These are phyloP conservation scores for Fraxinus quadrangulata DNA, from an alignment of 257 asterid genomes.

Conservation along the genomic window DNA sequence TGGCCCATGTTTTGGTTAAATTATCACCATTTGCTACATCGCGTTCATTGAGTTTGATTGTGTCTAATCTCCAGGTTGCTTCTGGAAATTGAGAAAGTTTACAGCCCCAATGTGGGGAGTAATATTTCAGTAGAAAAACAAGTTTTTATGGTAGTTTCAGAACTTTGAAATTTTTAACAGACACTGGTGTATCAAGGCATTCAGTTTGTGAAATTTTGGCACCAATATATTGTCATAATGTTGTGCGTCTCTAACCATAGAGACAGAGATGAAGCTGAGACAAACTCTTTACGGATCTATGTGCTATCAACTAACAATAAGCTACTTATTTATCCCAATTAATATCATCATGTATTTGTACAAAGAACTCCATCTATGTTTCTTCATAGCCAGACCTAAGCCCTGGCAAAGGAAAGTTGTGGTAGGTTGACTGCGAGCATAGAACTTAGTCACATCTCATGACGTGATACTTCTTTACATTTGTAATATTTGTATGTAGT, in stretches of 20 bases:
- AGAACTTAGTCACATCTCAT: not conserved
- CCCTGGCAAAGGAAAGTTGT: not conserved
- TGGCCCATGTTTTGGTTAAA: not conserved
- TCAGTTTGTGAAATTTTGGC: not conserved
- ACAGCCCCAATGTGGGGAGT: not conserved
- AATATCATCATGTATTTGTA: not conserved
- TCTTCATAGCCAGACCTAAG: not conserved
- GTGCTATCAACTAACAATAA: not conserved
- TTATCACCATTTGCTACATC: not conserved
- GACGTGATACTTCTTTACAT: not conserved
- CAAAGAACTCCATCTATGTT: not conserved
- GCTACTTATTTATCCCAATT: too few species aligned
- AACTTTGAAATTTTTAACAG: not conserved
- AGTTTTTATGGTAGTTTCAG: conserved; percentile 3
- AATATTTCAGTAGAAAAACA: not conserved
- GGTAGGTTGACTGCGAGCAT: not conserved
- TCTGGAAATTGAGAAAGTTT: not conserved
- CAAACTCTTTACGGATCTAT: conserved; percentile 8
- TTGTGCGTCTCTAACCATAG: conserved; percentile 9
- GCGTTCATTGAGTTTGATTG: not conserved
- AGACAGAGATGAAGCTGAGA: not conserved
- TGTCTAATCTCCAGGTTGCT: not conserved
- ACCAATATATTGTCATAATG: not conserved
- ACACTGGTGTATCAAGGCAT: not conserved
- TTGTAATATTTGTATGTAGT: not conserved